Base-by-base conservation (phyloP, 2,329 filamentous ascomycete species). In the Orbilia javanica region DNA sequence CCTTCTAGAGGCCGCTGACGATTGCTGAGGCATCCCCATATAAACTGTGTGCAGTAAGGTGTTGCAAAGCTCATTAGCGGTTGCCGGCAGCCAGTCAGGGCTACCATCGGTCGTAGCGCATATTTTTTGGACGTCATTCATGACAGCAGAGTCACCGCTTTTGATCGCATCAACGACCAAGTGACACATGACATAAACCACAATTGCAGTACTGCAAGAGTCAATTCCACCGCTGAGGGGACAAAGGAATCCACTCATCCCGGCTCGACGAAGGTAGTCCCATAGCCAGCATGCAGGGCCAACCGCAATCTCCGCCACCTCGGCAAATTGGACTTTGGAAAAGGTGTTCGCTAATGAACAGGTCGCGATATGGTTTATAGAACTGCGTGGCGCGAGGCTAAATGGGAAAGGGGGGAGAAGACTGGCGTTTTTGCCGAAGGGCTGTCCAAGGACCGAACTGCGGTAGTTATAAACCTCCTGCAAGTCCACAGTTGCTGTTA, bases 181-280 rank as follows among this genome's bases (percentile, higher is more conserved):
- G 20, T 48, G 44, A 25, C 44, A 48, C 44, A 48, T 48, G 44
- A 25, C 18, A 48, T 48, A 48, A 48, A 48, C 44, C 20, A 48
- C 44, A 48, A 48, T 48, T 4, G 44, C 44, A 25, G 44, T 48
- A 20, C 44, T 48, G 44, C 44, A 48, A 25, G 44, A 48, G 20
- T 48, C 44, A 11, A 48, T 48, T 25, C 44, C 44, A 8, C 44
- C 44, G 8, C 44, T 48, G 20, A 48, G 44, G 6, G 44, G 44
- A 20, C 44, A 48, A 48, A 48, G 44, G 7, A 48, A 48, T 20
- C 44, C 44, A 13, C 44, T 48, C 44, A 48, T 48, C 25, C 44
- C 44, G 25, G 44, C 4, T 11, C 44, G 44, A 11, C 44, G 44
- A 25, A 48, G 44, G 18, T 48, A 48, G 20, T 48, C 44, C 44